These are phyloP conservation scores for Lithocarpus polystachyus DNA, from an alignment of 306 rosid species.

Conservation along the genomic window DNA sequence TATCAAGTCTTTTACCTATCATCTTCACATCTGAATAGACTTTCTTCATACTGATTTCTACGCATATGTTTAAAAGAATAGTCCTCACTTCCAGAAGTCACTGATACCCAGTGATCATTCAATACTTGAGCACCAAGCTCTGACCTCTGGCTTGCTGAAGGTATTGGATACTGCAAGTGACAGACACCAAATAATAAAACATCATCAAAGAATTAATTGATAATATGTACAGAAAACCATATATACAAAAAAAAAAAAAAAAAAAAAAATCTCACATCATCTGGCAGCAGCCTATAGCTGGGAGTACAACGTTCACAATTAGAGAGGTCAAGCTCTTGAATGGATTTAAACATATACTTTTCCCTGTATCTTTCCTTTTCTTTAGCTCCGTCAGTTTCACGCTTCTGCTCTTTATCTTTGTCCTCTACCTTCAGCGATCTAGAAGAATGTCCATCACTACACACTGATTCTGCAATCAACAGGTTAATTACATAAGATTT, in stretches of 20 bases:
- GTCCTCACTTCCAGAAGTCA: slow-evolving; percentile 99
- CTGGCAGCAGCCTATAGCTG: slow-evolving; percentile 91
- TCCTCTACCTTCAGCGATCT: slow-evolving; percentile 75
- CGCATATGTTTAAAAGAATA: slow-evolving; percentile 99
- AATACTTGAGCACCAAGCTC: slow-evolving; percentile 84
- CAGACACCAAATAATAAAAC: slow-evolving; percentile 24
- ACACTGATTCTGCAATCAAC: slow-evolving; percentile 65
- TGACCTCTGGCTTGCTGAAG: slow-evolving; percentile 84
- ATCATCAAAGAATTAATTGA: slow-evolving; percentile 3
- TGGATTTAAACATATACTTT: slow-evolving; percentile 81
- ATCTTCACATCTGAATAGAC: slow-evolving; percentile 95
- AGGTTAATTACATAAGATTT: slow-evolving; percentile 27
- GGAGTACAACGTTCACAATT: slow-evolving; percentile 84
- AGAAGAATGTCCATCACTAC: slow-evolving; percentile 59
- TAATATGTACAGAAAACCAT: slow-evolving; percentile 17
- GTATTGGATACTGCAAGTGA: slow-evolving; percentile 86
- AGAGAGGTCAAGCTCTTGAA: slow-evolving; percentile 96
- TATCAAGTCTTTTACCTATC: slow-evolving; percentile 62
- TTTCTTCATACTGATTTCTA: slow-evolving; percentile 94
- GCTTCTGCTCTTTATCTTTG: slow-evolving; percentile 70
- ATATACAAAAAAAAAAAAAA: not conserved
- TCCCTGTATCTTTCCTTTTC: slow-evolving; percentile 86
- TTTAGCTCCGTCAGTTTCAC: slow-evolving; percentile 68
- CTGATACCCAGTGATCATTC: slow-evolving; percentile 99
- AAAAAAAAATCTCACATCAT: slow-evolving; percentile 45